phyloP scores from a whole-genome alignment of 768 basidiomycete genomes.

The Boletus rubroflammeus region DNA sequence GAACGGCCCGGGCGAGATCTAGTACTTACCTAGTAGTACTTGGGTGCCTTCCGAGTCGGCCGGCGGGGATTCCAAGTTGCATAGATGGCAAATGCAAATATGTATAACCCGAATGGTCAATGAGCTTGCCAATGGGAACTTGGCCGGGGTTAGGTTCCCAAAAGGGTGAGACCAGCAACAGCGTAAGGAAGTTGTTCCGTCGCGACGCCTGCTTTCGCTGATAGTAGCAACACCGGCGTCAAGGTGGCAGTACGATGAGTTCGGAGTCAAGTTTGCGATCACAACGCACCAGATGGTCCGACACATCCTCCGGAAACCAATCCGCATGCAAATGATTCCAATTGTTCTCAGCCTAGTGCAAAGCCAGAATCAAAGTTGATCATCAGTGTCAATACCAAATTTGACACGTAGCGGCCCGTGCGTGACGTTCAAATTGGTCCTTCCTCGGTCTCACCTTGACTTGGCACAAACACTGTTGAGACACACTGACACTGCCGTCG shows the following conservation, averaged over 20 bases:
- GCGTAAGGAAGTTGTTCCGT: too few species aligned
- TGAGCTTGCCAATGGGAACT: too few species aligned
- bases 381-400: background rate
- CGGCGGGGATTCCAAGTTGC: background rate
- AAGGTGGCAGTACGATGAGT: too few species aligned
- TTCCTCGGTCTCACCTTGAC: background rate
- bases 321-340: background rate
- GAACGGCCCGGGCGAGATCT: background rate
- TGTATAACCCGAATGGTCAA: too few species aligned
- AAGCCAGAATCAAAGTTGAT: too few species aligned
- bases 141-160: too few species aligned
- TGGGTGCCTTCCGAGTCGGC: too few species aligned
- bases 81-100: background rate
- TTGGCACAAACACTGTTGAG: background rate
- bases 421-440: background rate
- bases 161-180: too few species aligned
- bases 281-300: background rate
- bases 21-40: too few species aligned
- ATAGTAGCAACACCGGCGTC: too few species aligned
- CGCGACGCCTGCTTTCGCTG: too few species aligned
- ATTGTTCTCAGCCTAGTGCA: background rate
- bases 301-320: background rate
- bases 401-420: background rate
- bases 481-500: background rate
- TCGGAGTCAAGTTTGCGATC: too few species aligned